A percentile compares a stretch with the other conserved stretches of the same genome.
These are phyloP conservation scores for Lenwebbia sp. DNA, from an alignment of 345 rosid genomes.

Conservation along the genomic window DNA sequence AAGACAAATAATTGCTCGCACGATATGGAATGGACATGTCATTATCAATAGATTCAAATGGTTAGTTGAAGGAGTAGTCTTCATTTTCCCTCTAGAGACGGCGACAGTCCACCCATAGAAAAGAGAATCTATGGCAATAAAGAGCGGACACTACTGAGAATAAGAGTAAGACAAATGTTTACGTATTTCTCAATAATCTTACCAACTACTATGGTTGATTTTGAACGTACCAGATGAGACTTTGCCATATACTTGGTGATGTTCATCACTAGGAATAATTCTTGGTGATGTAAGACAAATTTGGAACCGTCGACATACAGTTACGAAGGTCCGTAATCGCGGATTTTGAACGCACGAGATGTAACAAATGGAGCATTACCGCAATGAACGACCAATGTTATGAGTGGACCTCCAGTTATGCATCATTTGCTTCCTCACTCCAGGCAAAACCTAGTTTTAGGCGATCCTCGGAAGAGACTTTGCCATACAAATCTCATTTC, in stretches of 20 bases:
- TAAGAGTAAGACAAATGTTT: neutral
- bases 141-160: neutral
- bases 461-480: neutral
- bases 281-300: neutral
- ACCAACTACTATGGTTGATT: neutral
- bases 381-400: neutral
- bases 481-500: neutral
- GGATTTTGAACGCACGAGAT: neutral
- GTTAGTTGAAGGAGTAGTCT: neutral
- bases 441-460: neutral
- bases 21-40: neutral
- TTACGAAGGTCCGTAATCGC: neutral
- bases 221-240: neutral
- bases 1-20: neutral
- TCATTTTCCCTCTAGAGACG: neutral
- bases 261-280: neutral
- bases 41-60: neutral
- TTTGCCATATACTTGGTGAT: neutral
- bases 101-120: neutral
- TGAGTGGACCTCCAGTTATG: neutral
- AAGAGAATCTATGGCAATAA: neutral
- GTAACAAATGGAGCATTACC: no score
- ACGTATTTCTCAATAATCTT: neutral
- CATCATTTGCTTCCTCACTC: no score
- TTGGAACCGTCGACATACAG: neutral